Percentiles rank a stretch among this genome's conserved stretches.
Conservation (phyloP, 371 early-diverging fungal genomes). For the Chytridium lagenaria region DNA sequence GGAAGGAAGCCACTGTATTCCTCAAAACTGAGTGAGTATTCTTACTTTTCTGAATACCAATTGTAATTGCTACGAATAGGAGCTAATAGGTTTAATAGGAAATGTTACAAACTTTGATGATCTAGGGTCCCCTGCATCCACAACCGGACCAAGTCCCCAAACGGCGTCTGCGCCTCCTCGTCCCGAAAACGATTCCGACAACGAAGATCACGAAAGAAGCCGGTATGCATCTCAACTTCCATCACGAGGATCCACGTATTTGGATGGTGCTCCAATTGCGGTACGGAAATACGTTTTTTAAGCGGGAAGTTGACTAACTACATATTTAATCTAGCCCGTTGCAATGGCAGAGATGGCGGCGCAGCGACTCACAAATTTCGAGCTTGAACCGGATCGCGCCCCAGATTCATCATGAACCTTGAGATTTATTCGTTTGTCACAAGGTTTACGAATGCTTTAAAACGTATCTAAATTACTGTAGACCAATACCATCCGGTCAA, state of each 20-base stretch:
- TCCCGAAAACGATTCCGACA: neutral
- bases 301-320: too few relatives aligned
- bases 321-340: too few relatives aligned
- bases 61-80: too few relatives aligned
- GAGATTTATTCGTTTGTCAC: neutral
- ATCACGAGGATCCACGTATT: slow-evolving; percentile 13
- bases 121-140: neutral
- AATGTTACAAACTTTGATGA: neutral
- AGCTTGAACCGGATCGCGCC: too few relatives aligned
- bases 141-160: too few relatives aligned
- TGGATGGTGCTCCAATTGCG: slow-evolving; percentile 19
- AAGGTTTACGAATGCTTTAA: neutral
- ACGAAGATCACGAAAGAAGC: neutral
- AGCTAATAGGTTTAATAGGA: neutral
- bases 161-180: neutral
- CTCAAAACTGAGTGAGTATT: neutral
- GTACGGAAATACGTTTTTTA: too few relatives aligned
- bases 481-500: slow-evolving; percentile 76
- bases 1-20: neutral
- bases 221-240: slow-evolving; percentile 8
- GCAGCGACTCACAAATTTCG: neutral
- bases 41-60: neutral
- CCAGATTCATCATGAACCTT: too few relatives aligned
- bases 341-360: neutral
- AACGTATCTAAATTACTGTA: slow-evolving; percentile 30